Percentiles rank a stretch among this genome's conserved stretches.
These are phyloP conservation scores for Aspergillus diversus DNA, from an alignment of 495 filamentous ascomycete species.

Conservation along the genomic window DNA sequence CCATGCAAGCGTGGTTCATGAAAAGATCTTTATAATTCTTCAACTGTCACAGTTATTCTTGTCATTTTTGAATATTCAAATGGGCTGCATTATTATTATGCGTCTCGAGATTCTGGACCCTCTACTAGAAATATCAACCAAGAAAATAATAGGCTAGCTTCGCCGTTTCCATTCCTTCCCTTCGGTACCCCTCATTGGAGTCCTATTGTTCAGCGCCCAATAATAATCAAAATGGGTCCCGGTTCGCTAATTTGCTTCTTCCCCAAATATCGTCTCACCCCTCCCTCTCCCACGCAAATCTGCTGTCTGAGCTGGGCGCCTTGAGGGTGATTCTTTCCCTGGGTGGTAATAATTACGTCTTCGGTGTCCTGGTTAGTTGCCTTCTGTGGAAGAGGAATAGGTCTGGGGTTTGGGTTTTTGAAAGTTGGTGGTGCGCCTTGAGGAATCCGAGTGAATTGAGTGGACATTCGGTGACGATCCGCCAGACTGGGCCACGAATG, in stretches of 20 bases:
- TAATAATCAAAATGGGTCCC: not conserved
- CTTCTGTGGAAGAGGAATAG: not conserved
- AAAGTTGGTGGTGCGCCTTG: not conserved
- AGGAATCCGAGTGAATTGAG: not conserved
- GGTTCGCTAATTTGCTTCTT: not conserved
- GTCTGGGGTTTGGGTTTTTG: not conserved
- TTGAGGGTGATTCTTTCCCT: not conserved
- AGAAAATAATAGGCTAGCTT: too few relatives aligned
- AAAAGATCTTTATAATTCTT: too few relatives aligned
- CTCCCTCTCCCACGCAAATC: not conserved
- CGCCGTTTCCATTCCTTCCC: too few relatives aligned
- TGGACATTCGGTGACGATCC: not conserved
- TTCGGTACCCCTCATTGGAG: too few relatives aligned
- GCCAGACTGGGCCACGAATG: not conserved
- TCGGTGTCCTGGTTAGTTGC: not conserved
- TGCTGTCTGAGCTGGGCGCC: not conserved
- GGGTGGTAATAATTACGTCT: not conserved
- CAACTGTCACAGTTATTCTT: too few relatives aligned
- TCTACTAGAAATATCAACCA: too few relatives aligned
- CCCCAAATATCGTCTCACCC: not conserved
- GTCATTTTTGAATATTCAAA: too few relatives aligned
- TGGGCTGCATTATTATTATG: too few relatives aligned
- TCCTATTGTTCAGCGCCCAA: too few relatives aligned
- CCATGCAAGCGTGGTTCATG: too few relatives aligned
- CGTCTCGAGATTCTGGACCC: too few relatives aligned